phyloP scores from a whole-genome alignment of 768 basidiomycete genomes.

The Tephrocybe rancida region DNA sequence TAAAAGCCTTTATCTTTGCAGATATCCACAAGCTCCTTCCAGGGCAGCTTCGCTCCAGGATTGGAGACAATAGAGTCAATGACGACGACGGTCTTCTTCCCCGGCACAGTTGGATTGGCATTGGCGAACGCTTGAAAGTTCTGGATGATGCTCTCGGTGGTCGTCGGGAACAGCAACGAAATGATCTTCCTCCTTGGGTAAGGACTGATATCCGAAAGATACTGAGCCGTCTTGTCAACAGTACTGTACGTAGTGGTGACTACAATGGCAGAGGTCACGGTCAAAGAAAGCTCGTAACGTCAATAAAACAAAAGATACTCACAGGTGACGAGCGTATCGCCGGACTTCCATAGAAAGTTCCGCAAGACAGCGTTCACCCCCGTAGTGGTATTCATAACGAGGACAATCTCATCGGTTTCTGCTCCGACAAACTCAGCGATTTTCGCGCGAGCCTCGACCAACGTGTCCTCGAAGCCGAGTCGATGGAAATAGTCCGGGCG shows the following conservation, averaged over 20 bases:
- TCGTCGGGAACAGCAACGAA: slow-evolving; percentile 56
- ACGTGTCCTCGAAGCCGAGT: slow-evolving; percentile 25
- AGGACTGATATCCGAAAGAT: slow-evolving; percentile 56
- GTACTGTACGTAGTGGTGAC: slow-evolving; percentile 45
- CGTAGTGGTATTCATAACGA: slow-evolving; percentile 55
- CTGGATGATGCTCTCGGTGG: slow-evolving; percentile 38
- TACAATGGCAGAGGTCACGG: neutral
- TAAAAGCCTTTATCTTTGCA: slow-evolving; percentile 64
- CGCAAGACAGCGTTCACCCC: slow-evolving; percentile 62
- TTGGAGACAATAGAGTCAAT: slow-evolving; percentile 69
- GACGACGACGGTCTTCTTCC: slow-evolving; percentile 60
- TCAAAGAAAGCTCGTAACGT: neutral
- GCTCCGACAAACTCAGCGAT: slow-evolving; percentile 51
- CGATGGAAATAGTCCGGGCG: slow-evolving; percentile 53
- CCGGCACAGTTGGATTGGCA: slow-evolving; percentile 10
- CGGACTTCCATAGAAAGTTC: slow-evolving; percentile 61
- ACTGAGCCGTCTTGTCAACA: slow-evolving; percentile 51
- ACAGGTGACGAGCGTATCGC: slow-evolving; percentile 65
- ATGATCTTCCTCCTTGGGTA: slow-evolving; percentile 40
- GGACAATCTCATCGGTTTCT: slow-evolving; percentile 46
- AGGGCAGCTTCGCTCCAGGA: slow-evolving; percentile 71
- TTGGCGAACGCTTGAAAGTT: slow-evolving; percentile 33
- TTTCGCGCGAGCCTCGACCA: slow-evolving; percentile 39
- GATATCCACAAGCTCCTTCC: slow-evolving; percentile 70
- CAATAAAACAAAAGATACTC: neutral